Evolutionary conservation across 2,329 filamentous ascomycete genomes (phyloP).

Genomic region (Paramyrothecium roridum): DNA sequence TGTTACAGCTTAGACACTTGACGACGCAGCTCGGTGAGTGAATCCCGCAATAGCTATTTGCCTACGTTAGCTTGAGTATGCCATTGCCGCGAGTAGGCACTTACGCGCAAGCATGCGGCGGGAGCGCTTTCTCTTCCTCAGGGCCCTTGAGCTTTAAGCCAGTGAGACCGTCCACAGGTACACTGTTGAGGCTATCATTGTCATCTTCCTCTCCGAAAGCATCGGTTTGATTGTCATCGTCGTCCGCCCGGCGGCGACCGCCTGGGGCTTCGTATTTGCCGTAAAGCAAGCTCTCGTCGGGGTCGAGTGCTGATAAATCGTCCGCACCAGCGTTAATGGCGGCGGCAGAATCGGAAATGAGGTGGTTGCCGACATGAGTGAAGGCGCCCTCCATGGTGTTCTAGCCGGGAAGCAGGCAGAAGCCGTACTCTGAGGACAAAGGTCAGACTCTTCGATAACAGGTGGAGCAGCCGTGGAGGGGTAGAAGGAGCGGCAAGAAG

Average conservation of each 20-base stretch:
- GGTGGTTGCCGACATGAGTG: constrained; percentile 81
- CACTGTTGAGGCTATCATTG: constrained; percentile 71
- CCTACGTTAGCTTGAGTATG: not conserved
- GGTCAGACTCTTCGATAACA: constrained; percentile 9
- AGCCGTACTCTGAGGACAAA: not conserved
- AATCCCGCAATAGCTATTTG: constrained; percentile 84
- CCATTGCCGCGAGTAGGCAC: constrained; percentile 31
- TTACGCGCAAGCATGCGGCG: constrained; percentile 93
- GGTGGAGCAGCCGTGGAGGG: not conserved
- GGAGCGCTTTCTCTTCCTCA: constrained; percentile 88
- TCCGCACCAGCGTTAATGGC: constrained; percentile 87
- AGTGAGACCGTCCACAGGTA: constrained; percentile 72
- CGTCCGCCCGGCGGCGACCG: constrained; percentile 70
- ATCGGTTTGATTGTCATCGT: constrained; percentile 88
- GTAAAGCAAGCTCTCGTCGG: constrained; percentile 79
- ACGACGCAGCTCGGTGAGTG: constrained; percentile 94
- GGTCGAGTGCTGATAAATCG: constrained; percentile 65
- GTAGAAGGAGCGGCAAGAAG: not conserved
- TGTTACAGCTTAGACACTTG: constrained; percentile 91
- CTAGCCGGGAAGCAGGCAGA: not conserved
- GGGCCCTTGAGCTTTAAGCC: constrained; percentile 52
- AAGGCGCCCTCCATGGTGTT: constrained; percentile 79
- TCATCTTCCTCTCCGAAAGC: constrained; percentile 76
- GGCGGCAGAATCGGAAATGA: constrained; percentile 78
- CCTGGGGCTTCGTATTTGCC: constrained; percentile 61